Evolutionary conservation across 2,329 filamentous ascomycete species (phyloP), one percentile per base, ranked within the genome.

Genomic region (Lojkania enalia): DNA sequence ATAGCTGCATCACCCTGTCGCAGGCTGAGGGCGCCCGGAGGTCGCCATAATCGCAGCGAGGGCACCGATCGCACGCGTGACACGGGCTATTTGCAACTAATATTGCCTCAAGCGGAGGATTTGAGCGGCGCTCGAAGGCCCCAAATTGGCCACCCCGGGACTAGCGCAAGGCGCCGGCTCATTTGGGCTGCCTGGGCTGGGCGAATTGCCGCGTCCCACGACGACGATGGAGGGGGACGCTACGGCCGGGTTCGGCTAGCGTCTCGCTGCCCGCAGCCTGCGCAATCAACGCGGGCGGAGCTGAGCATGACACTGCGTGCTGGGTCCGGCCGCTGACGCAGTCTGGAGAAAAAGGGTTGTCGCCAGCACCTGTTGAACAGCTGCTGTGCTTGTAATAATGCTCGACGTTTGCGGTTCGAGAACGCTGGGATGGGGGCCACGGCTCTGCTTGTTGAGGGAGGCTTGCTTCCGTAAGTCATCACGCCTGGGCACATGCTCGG

Each of bases 231-330:
- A 37, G 43, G 43, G 18, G 38, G 23, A 32, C 19, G 35, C 18
- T 19, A 9, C 9, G 33, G 27, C 12, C 7, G 32, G 4, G 33
- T 51, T 53, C 54, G 51, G 54, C 40, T 35, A 46, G 37, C 37
- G 41, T 41, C 48, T 46, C 43, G 20, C 39, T 11, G 9, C 37
- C 36, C 44, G 43, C 40, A 35, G 35, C 25, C 35, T 41, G 38
- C 49, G 52, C 52, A 55, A 53, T 53, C 50, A 53, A 51, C 20
- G 37, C 33, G 39, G 39, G 47, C 39, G 42, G 49, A 48, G 49
- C 36, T 40, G 42, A 42, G 44, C 33, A 38, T 15, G 30, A 31
- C 35, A 19, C 15, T 38, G 9, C 9, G 7, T 7, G 30, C 9
- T 6, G 7, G 9, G 29, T 19, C 21, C 23, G 15, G 14, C 27